Base-by-base conservation (phyloP, 2,329 filamentous ascomycete species). In the Fusarium avenaceum region DNA sequence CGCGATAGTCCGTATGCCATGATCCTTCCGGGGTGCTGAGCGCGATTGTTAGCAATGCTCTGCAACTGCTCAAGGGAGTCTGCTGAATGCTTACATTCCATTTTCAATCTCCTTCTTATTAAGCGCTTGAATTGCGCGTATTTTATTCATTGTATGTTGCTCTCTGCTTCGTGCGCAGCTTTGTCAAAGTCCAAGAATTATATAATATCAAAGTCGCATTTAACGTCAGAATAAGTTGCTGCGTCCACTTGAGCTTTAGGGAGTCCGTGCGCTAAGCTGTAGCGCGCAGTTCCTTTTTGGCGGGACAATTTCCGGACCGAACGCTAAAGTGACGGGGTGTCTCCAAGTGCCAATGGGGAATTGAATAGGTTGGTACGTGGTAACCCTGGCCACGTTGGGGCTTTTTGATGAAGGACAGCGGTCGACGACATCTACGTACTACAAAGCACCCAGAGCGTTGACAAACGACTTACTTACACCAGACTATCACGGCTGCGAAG, bases 1-100 rank as follows among this genome's bases (percentile, higher is more conserved):
- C 96, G 81, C 93, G 92, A 81, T 98, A 99, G 83, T 99, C 96
- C 78, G 91, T 90, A 78, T 98, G 95, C 95, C 95, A 98, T 58
- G 95, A 97, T 67, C 91, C 95, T 80, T 94, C 90, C 42, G 94
- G 90, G 4, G 90, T 86, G 72, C 93, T 94, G 40, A 51, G 40
- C 43, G 24, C 48, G 79, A 69, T 77, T 49, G 42, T 67, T 38
- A 49, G 56, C 33, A 35, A 20, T 43, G 35, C 28, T 49, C 32
- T 58, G 42, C 43, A n/a, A 8, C 24, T 39, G 32, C 24, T 35
- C 4, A 10, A 26, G 2, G 13, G 6, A 6, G 3, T 3, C 7
- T 39, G 2, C 4, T 26, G 22, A n/a, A n/a, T 33, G 85, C 90
- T 79, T 78, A 91, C 89, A 94, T 87, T 76, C 91, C 93, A 78